These are phyloP conservation scores for Xylaria bambusicola DNA, from an alignment of 495 filamentous ascomycete species.

Conservation along the genomic window DNA sequence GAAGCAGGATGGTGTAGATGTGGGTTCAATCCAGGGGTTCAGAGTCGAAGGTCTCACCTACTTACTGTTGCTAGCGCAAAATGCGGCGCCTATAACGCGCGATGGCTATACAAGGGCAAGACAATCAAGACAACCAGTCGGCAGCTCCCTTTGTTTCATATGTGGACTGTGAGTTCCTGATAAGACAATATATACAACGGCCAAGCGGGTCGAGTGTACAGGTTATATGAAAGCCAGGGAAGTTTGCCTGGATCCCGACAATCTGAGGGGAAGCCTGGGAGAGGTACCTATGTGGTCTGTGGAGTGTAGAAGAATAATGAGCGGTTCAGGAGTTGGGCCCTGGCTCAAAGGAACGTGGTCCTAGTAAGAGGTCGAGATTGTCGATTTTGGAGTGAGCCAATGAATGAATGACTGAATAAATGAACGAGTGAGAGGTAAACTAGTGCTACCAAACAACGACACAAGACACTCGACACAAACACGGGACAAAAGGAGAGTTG, in stretches of 20 bases:
- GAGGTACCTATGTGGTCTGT: too few species aligned
- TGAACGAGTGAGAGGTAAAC: neutral
- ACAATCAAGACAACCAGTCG: neutral
- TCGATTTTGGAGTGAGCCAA: too few species aligned
- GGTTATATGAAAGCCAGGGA: neutral
- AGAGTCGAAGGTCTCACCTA: neutral
- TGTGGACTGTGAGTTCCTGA: constrained; percentile 10
- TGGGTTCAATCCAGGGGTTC: constrained; percentile 19
- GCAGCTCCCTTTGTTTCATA: constrained; percentile 17
- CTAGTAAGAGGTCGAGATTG: neutral
- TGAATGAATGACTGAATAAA: neutral
- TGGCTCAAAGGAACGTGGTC: constrained; percentile 1
- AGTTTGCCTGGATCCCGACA: neutral
- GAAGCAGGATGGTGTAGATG: constrained; percentile 12
- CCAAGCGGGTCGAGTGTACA: neutral
- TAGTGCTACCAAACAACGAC: too few species aligned
- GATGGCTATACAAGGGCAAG: neutral
- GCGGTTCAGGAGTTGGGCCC: neutral
- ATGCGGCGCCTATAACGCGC: neutral
- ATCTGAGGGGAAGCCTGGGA: neutral
- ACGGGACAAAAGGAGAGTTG: constrained; percentile 3
- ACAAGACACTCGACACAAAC: too few species aligned
- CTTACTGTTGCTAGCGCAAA: neutral
- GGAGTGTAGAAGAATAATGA: neutral
- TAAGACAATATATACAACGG: constrained; percentile 4